Evolutionary conservation across 2,329 filamentous ascomycete genomes (phyloP), one percentile per base, ranked within the genome.

Genomic region (Ophiocordyceps polyrhachis-furcata): DNA sequence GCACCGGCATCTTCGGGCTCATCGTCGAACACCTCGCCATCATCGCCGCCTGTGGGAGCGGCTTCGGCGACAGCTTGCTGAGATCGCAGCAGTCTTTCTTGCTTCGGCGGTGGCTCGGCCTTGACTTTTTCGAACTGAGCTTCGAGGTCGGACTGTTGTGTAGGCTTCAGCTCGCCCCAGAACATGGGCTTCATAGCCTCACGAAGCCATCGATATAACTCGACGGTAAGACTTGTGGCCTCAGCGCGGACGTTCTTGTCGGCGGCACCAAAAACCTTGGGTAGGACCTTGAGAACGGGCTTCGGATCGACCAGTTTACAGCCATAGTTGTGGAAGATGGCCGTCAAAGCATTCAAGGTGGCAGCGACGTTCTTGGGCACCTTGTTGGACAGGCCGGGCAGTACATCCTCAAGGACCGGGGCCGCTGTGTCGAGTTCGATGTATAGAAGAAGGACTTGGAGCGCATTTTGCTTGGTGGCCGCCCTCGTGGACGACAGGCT

Each of bases 151-250:
- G 81, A 78, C 61, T 98, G 91, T 58, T 98, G 91, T 0, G 93
- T 89, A 1, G 89, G 83, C 60, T 98, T 98, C 49, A 98, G 64
- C 47, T 98, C 91, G 41, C 74, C 78, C 88, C 91, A 98, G 60
- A 98, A 96, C 63, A 96, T 81, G 35, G 89, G 86, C 60, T 98
- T 98, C 79, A 98, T 95, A 12, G 89, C 89, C 51, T 98, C 91
- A 52, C 89, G 83, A 31, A 98, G 70, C 91, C 93, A 98, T 62
- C 91, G 73, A 63, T 98, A 98, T 47, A 98, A 76, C 58, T 98
- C 93, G 42, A 95, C 85, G 0, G 89, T 83, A 46, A 98, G 69
- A 53, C 82, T 87, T 42, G 91, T 91, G 25, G 88, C 87, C 60
- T 95, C 91, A 4, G 88, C 87, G 62, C 91, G 81, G 15, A 98